A percentile compares a stretch with the other conserved stretches of the same genome.
Conservation (phyloP, 371 early-diverging fungal genomes). For the Mortierella sp. region DNA sequence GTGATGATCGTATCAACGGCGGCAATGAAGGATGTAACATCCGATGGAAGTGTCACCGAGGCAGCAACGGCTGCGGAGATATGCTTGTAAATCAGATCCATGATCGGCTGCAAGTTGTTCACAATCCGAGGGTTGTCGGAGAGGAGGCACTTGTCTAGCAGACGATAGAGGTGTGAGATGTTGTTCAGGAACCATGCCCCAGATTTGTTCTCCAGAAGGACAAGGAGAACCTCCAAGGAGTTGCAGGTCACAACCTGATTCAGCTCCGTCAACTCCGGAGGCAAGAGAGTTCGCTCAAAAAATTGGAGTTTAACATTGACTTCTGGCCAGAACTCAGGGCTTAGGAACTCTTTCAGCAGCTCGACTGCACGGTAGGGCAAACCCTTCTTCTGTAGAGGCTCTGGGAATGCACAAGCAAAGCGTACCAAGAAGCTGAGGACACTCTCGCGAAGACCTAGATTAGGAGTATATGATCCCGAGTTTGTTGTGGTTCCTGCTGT, state of each 20-base stretch:
- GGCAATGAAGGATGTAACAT: conserved; percentile 48
- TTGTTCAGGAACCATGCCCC: conserved; percentile 76
- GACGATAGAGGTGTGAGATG: conserved; percentile 71
- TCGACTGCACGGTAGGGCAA: conserved; percentile 73
- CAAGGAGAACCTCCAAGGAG: conserved; percentile 76
- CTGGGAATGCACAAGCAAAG: conserved; percentile 74
- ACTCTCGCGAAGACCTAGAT: conserved; percentile 71
- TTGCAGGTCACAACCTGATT: conserved; percentile 64
- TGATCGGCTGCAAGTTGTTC: conserved; percentile 72
- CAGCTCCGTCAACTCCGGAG: conserved; percentile 55
- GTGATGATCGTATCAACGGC: conserved; percentile 61
- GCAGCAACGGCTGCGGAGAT: conserved; percentile 36
- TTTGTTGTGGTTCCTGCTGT: no score
- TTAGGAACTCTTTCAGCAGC: conserved; percentile 70
- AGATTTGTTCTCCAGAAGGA: conserved; percentile 70
- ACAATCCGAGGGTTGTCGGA: conserved; percentile 74
- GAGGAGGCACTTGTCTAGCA: conserved; percentile 76
- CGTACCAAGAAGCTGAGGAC: conserved; percentile 78
- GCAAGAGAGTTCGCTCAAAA: conserved; percentile 54
- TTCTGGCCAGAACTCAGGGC: conserved; percentile 61
- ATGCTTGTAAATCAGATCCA: conserved; percentile 68
- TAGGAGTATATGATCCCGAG: conserved; percentile 66
- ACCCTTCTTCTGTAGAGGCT: conserved; percentile 63
- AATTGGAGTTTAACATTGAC: conserved; percentile 54
- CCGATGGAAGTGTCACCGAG: conserved; percentile 29